Base-by-base conservation (phyloP, 257 asterid species). In the Primulina tabacum region DNA sequence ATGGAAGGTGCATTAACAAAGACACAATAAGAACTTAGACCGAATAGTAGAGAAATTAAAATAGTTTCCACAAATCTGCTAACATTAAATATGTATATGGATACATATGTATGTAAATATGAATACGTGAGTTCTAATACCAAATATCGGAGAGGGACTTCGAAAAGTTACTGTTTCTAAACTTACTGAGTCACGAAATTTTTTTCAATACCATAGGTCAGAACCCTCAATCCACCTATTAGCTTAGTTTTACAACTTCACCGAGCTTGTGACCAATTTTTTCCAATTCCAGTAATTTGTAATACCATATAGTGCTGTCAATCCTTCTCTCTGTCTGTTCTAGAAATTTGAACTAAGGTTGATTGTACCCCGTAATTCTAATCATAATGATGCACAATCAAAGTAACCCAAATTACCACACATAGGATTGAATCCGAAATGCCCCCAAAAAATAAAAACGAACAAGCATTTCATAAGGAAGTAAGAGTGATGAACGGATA, bases 401-500 rank as follows among this genome's bases (percentile, higher is more conserved):
- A 70, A 71, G 40, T 17, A 47, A 59, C 60, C 67, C 28, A 52
- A 50, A 21, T 1, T 2, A 71, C 67, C 33, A 65, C 56, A 65
- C 0, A 1, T 2, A 50, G 2, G 20, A 59, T 26, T 0, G 5
- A 59, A 60, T 47, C 62, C 38, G 53, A 70, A 66, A 33, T 43
- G 43, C 11, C 17, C 62, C 59, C 8, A 34, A 10, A 30, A 35
- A 24, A 28, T 28, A 69, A 58, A 53, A 50, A 62, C 5, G 20
- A 7, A 40, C 14, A 53, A 18, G 72, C 33, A 55, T 6, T 50
- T 50, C 0, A 7, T 1, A 38, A 16, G 59, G 24, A 1, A 4
- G 50, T 16, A 40, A 37, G 29, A 6, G 2, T 7, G 43, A 21
- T 18, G 30, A n/a, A 4, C 53, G 24, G 43, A n/a, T 83, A 92